Percentiles rank a stretch among this genome's conserved stretches.
Conservation (phyloP, 371 early-diverging fungal genomes). For the Mortierella sp. region DNA sequence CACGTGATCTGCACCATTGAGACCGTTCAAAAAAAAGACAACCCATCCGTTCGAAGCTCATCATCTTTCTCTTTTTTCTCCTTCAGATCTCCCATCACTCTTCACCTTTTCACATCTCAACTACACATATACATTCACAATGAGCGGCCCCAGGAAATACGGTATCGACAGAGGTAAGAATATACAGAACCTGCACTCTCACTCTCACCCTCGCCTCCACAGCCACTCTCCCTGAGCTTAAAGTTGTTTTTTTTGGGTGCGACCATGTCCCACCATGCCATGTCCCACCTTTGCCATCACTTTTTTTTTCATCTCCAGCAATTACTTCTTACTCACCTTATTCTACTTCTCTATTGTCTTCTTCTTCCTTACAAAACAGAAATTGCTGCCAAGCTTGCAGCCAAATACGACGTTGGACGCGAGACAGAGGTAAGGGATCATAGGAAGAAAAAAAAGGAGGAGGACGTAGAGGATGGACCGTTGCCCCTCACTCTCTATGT, state of each 20-base stretch:
- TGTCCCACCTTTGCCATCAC: neutral
- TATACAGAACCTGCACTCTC: neutral
- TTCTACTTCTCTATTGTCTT: neutral
- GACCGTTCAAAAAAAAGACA: neutral
- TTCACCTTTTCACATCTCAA: slow-evolving; percentile 6
- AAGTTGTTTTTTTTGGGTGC: slow-evolving; percentile 8
- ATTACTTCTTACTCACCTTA: neutral
- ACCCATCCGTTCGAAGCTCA: slow-evolving; percentile 5
- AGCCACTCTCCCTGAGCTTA: neutral
- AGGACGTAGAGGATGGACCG: neutral
- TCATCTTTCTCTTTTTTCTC: slow-evolving; percentile 5
- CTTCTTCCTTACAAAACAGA: slow-evolving; percentile 48
- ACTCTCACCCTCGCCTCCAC: neutral
- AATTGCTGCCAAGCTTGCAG: slow-evolving; percentile 68
- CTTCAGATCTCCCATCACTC: slow-evolving; percentile 10
- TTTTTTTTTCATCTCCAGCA: neutral
- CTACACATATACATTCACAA: slow-evolving; percentile 13
- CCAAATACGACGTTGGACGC: slow-evolving; percentile 72
- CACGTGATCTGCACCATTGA: slow-evolving; percentile 8
- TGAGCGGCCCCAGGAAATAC: slow-evolving; percentile 47
- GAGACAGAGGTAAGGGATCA: slow-evolving; percentile 58
- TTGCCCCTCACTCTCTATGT: neutral
- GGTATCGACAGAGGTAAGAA: slow-evolving; percentile 57
- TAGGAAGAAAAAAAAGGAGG: neutral
- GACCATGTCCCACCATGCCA: slow-evolving; percentile 6